Evolutionary conservation across 441 rosid species (phyloP).

Genomic region (Adansonia rubrostipa): DNA sequence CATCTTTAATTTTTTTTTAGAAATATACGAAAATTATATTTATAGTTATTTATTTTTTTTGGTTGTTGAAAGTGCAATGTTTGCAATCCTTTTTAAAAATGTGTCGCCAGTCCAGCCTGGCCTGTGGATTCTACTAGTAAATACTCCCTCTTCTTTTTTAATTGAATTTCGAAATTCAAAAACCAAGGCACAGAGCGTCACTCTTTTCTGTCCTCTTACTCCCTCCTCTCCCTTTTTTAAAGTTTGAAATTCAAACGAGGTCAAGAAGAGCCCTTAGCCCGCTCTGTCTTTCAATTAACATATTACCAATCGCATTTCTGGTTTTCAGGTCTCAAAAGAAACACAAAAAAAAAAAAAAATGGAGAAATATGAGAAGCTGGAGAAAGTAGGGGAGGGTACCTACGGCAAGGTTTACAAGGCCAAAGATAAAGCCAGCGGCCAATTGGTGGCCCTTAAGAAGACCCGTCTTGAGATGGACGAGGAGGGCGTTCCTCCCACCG

Average conservation of each 20-base stretch:
- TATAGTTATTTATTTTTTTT: too few species aligned
- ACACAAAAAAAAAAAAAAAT: slow-evolving; percentile 29
- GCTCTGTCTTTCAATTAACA: background rate
- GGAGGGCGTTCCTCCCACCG: slow-evolving; percentile 94
- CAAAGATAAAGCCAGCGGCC: slow-evolving; percentile 70
- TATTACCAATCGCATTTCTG: too few species aligned
- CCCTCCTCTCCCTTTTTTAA: background rate
- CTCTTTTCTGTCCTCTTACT: too few species aligned
- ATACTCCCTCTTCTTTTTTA: too few species aligned
- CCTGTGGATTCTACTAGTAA: too few species aligned
- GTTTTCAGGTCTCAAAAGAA: background rate
- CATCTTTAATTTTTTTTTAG: too few species aligned
- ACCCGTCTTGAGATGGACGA: slow-evolving; percentile 94
- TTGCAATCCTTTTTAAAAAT: too few species aligned
- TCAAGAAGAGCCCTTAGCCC: background rate
- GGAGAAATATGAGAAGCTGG: slow-evolving; percentile 96
- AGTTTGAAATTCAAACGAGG: background rate
- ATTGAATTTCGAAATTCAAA: too few species aligned
- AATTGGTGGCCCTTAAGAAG: slow-evolving; percentile 82
- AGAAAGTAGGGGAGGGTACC: slow-evolving; percentile 92
- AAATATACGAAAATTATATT: too few species aligned
- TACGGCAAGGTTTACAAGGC: slow-evolving; percentile 97
- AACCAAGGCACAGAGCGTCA: too few species aligned
- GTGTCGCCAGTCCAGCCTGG: too few species aligned
- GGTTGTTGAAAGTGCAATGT: too few species aligned